Base-by-base conservation (phyloP, 495 filamentous ascomycete genomes). In the Aeminium ludgeri region DNA sequence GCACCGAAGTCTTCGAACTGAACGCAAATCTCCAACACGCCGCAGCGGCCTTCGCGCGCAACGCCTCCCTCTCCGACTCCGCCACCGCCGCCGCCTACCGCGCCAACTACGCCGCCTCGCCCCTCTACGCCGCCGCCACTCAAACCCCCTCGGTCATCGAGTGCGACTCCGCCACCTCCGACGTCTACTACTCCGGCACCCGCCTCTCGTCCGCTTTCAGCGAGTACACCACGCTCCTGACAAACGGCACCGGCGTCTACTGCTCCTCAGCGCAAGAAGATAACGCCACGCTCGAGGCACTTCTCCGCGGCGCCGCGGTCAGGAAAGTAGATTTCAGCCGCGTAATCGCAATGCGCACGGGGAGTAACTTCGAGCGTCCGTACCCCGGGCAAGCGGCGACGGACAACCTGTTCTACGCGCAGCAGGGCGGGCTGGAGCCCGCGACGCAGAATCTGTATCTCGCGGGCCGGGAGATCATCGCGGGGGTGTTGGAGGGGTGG, bases 1-100 rank as follows among this genome's bases (percentile, higher is more conserved):
- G 80, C 35, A 82, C 80, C 8, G 80, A 86, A 57, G 80, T 83
- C 19, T 76, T 80, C 56, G 80, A 84, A 54, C 56, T 84, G 25
- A 82, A 78, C 56, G 64, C 65, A 17, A 62, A 64, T 5, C 66
- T 84, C 0, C 69, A 74, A 15, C 57, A 68, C 20, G 50, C 67
- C 4, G 78, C 74, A 1, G 70, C 65, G 17, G 38, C 48, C 8
- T 73, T 76, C 36, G 80, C 80, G 0, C 48, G 52, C 19, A 61
- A 56, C 7, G 77, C 72, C 0, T 65, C 59, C 0, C 58, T 84
- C 6, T 65, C 62, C 34, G 77, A 82, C 48, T 66, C 65, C 25
- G 36, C 53, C 4, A 56, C 50, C 2, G 70, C 74, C 1, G 49
- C 60, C 30, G 60, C 60, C 3, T 85, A 84, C 52, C 69, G 80